A percentile compares a stretch with the other conserved stretches of the same genome.
These are phyloP conservation scores for Neurospora pannonica DNA, from an alignment of 495 filamentous ascomycete genomes.

Conservation along the genomic window DNA sequence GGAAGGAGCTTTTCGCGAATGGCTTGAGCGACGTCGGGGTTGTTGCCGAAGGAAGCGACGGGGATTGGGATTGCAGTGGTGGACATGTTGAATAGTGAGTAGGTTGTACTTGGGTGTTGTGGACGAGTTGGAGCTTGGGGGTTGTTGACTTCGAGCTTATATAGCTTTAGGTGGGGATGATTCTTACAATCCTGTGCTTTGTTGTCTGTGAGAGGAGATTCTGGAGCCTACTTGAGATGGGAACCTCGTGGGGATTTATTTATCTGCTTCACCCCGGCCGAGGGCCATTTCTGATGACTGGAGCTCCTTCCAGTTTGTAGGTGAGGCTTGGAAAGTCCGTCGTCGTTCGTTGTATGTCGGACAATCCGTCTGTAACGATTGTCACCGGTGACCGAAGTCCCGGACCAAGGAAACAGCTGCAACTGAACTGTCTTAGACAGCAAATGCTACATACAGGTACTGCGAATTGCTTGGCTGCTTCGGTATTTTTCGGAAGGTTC, in stretches of 20 bases:
- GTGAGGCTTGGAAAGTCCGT: background rate
- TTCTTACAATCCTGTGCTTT: background rate
- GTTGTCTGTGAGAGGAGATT: background rate
- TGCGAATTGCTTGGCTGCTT: background rate
- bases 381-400: background rate
- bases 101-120: background rate
- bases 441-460: background rate
- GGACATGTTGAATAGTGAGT: background rate
- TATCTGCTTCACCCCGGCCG: background rate
- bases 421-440: background rate
- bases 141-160: background rate
- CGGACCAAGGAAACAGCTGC: background rate
- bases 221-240: background rate
- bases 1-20: constrained; percentile 16
- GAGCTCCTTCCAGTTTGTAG: background rate
- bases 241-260: background rate
- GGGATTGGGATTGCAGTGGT: constrained; percentile 16
- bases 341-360: background rate
- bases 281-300: background rate
- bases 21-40: constrained; percentile 12
- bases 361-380: background rate
- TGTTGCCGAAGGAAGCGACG: constrained; percentile 18
- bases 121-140: background rate
- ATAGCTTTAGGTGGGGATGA: background rate
- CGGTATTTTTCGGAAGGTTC: background rate